Conservation (phyloP, 2,329 filamentous ascomycete species). For the Trichocomaceae sp. region DNA sequence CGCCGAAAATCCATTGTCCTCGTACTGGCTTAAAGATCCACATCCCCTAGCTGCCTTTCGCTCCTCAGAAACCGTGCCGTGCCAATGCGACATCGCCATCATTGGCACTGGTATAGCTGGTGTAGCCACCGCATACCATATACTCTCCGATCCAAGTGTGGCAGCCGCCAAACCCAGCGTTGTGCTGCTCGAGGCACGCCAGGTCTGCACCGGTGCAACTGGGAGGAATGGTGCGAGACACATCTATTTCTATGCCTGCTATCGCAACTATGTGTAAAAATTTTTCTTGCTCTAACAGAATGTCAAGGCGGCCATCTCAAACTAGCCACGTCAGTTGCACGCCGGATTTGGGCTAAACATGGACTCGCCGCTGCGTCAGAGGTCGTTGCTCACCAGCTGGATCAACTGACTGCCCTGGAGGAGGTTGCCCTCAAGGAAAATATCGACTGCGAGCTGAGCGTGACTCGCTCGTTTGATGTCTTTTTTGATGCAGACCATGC, state of each 20-base stretch:
- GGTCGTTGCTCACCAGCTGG: constrained; percentile 34
- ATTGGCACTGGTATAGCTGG: neutral
- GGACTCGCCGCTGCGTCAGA: constrained; percentile 33
- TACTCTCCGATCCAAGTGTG: neutral
- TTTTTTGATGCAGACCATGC: constrained; percentile 30
- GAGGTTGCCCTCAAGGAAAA: constrained; percentile 34
- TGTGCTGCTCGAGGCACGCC: neutral
- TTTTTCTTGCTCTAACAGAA: no score
- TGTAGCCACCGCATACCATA: neutral
- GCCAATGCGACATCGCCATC: neutral
- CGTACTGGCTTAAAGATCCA: neutral
- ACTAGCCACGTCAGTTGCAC: constrained; percentile 24
- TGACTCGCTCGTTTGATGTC: constrained; percentile 36
- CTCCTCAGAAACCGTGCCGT: neutral
- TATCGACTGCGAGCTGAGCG: constrained; percentile 38
- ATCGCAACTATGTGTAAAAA: no score
- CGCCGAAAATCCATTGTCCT: neutral
- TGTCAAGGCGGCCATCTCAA: constrained; percentile 31
- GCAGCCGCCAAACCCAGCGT: neutral
- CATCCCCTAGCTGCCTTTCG: neutral
- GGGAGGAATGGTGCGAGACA: constrained; percentile 1
- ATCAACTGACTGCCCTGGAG: constrained; percentile 34
- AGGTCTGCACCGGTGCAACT: neutral
- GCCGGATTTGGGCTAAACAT: constrained; percentile 15
- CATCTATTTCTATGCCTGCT: no score